Evolutionary conservation across 2,329 filamentous ascomycete species (phyloP).

Genomic region (Chaetoscypha palmicola): DNA sequence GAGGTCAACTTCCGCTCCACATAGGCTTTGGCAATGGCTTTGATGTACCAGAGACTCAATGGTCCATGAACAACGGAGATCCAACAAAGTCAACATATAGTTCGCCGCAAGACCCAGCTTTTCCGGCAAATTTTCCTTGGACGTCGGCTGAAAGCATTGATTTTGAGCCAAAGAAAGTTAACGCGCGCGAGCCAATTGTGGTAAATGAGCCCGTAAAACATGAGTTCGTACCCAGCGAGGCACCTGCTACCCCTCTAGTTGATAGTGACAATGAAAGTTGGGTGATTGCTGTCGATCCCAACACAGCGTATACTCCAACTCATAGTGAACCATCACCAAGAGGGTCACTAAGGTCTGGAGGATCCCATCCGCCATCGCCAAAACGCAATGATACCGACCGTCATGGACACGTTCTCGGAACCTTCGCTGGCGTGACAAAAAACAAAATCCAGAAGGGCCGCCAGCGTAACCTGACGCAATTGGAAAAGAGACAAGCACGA

Average conservation of each 20-base stretch:
- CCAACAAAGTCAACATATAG: no score
- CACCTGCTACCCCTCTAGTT: slow-evolving; percentile 12
- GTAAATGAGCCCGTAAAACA: no score
- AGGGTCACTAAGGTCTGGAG: slow-evolving; percentile 11
- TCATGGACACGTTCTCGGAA: slow-evolving; percentile 25
- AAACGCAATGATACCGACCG: slow-evolving; percentile 10
- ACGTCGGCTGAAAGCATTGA: slow-evolving; percentile 18
- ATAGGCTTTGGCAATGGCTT: slow-evolving; percentile 7
- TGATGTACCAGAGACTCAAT: no score
- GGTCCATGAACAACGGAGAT: no score
- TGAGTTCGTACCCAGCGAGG: no score
- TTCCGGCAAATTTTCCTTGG: slow-evolving; percentile 18
- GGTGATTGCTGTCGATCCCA: slow-evolving; percentile 16
- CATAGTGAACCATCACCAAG: slow-evolving; percentile 19
- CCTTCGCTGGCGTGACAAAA: slow-evolving; percentile 18
- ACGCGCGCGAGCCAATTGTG: no score
- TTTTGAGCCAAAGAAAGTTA: no score
- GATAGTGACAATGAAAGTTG: slow-evolving; percentile 20
- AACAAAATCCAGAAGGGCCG: slow-evolving; percentile 23
- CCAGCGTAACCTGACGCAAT: slow-evolving; percentile 22
- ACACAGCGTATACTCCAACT: slow-evolving; percentile 10
- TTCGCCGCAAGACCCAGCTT: slow-evolving; percentile 3
- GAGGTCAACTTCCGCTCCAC: slow-evolving; percentile 6
- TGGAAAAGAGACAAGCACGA: slow-evolving; percentile 28
- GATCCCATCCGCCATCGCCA: slow-evolving; percentile 15